Evolutionary conservation across 2,329 filamentous ascomycete genomes (phyloP).

Genomic region (Aureobasidium lini): DNA sequence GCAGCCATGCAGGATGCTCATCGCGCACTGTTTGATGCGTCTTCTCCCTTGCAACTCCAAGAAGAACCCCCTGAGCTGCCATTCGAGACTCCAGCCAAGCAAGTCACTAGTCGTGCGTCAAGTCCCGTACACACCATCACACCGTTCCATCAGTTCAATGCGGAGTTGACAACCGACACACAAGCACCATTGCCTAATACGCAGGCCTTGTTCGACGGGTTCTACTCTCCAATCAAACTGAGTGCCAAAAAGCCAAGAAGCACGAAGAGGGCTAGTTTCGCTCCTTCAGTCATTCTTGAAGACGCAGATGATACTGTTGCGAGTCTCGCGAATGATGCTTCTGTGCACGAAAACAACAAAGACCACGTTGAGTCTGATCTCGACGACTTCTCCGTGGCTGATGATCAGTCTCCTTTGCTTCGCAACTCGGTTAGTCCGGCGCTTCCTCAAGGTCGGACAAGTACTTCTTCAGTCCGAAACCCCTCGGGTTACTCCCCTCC

Average conservation of each 20-base stretch:
- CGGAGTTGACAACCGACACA: conserved; percentile 18
- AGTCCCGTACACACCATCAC: conserved; percentile 23
- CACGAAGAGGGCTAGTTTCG: conserved; percentile 6
- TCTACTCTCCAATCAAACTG: conserved; percentile 15
- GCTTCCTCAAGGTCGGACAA: background rate
- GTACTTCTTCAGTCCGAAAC: background rate
- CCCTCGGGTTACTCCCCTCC: background rate
- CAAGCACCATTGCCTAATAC: conserved; percentile 31
- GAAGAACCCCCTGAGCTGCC: conserved; percentile 16
- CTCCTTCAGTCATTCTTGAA: conserved; percentile 6
- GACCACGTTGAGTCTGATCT: background rate
- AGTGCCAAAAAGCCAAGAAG: background rate
- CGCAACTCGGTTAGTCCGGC: background rate
- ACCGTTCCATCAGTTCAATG: conserved; percentile 17
- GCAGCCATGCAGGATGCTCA: conserved; percentile 17
- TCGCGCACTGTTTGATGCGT: conserved; percentile 14
- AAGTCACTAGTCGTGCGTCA: conserved; percentile 30
- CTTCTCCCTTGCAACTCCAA: conserved; percentile 8
- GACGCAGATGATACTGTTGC: background rate
- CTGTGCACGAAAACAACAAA: background rate
- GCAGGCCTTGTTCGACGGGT: conserved; percentile 37
- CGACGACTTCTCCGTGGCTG: background rate
- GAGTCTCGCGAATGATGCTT: background rate
- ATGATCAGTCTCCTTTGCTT: background rate
- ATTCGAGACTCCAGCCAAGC: conserved; percentile 20